phyloP scores from a whole-genome alignment of 1,139 yeast genomes.

The Yarrowia galli region DNA sequence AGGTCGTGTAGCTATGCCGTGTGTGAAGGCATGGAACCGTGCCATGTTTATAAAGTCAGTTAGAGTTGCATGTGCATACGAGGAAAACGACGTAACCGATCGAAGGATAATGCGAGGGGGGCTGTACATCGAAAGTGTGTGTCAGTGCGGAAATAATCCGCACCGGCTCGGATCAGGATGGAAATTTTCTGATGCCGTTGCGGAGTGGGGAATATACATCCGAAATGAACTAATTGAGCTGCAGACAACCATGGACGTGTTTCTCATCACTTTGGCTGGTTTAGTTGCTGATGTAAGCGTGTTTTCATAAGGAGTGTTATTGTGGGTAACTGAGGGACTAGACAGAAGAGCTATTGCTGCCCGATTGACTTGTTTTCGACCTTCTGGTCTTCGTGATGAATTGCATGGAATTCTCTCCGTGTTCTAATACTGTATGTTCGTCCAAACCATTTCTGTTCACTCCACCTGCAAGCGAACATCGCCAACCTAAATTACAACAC shows the following conservation, averaged over 20 bases:
- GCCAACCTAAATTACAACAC: conserved; percentile 2
- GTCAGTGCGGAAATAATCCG: neutral
- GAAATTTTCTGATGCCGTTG: neutral
- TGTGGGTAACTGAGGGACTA: no score
- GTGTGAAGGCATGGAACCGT: neutral
- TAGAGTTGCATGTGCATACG: conserved; percentile 34
- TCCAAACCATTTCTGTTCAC: neutral
- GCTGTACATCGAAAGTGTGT: conserved; percentile 1
- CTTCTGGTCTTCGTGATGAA: no score
- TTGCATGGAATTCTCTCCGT: no score
- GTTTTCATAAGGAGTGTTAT: no score
- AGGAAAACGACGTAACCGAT: conserved; percentile 13
- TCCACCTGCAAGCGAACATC: neutral
- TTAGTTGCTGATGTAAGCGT: no score
- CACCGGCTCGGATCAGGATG: neutral
- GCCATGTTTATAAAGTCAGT: conserved; percentile 15
- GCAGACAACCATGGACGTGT: neutral
- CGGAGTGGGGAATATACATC: neutral
- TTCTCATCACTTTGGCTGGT: no score
- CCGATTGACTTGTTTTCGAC: no score
- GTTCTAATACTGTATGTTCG: no score
- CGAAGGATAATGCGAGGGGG: neutral
- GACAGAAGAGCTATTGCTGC: no score
- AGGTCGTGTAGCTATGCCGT: neutral
- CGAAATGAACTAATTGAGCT: neutral